Conservation (phyloP, 2,329 filamentous ascomycete species). For the Diaporthe sp. region DNA sequence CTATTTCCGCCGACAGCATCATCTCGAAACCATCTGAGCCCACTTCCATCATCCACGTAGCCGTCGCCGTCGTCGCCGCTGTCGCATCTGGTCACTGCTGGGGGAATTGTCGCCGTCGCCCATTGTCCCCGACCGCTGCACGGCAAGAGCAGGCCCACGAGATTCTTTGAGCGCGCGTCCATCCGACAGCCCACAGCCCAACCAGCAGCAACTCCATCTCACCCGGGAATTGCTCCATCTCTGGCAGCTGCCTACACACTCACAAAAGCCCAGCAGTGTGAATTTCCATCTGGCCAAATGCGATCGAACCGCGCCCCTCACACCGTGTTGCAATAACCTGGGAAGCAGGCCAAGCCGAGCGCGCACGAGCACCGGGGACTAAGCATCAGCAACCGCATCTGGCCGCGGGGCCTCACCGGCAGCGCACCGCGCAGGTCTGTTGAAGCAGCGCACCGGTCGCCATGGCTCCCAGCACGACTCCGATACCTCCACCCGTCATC, state of each 20-base stretch:
- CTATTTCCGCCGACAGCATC: conserved; percentile 10
- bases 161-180: conserved; percentile 35
- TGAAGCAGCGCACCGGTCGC: conserved; percentile 33
- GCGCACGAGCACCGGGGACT: conserved; percentile 14
- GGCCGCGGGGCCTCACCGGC: conserved; percentile 33
- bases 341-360: conserved; percentile 17
- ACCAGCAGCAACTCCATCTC: conserved; percentile 30
- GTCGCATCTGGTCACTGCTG: not conserved
- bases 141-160: conserved; percentile 26
- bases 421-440: conserved; percentile 32
- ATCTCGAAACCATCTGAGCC: conserved; percentile 30
- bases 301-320: conserved; percentile 34
- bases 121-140: conserved; percentile 27
- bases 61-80: not conserved
- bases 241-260: conserved; percentile 5
- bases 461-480: conserved; percentile 70
- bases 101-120: not conserved
- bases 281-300: conserved; percentile 35
- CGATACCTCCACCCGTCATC: conserved; percentile 56
- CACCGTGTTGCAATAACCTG: conserved; percentile 34
- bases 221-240: not conserved
- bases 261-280: conserved; percentile 50
- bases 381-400: conserved; percentile 48
- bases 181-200: conserved; percentile 14
- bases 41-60: not conserved